Evolutionary conservation across 2,329 filamentous ascomycete species (phyloP), one percentile per base, ranked within the genome.

Genomic region (Ophiocordyceps robertsii): DNA sequence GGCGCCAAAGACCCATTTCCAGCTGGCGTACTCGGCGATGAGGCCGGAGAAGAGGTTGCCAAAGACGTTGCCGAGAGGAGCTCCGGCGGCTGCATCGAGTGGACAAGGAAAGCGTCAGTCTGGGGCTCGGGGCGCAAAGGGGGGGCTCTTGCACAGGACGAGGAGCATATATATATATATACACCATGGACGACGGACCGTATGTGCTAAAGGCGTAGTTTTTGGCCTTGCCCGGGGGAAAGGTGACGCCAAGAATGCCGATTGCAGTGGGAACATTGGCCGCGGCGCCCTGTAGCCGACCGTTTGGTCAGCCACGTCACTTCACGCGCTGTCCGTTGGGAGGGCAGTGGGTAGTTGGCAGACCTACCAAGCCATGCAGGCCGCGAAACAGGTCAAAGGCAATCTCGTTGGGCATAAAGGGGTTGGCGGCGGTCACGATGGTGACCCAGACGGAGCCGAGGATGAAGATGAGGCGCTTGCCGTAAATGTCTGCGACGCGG

Each of bases 231-330:
- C 80, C 77, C 0, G 79, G 78, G 1, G 73, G 72, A 43, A 84
- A 84, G 0, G 77, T 82, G 2, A 74, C 73, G 0, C 79, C 80
- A 3, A 85, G 57, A 33, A 84, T 84, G 0, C 81, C 81, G 52
- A 85, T 75, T 0, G 80, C 81, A 0, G 80, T 83, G 0, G 81
- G 80, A 1, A 84, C 77, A 52, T 82, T 84, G 14, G 79, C 77
- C 2, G 81, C 80, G 24, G 77, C 76, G 2, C 79, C 80, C 61
- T 73, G n/a, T 14, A 43, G 14, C 37, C 32, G 38, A 21, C 39
- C 27, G 44, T 24, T 6, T 4, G 35, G 17, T 17, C 6, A 13
- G 24, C 24, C 24, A 7, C 24, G 24, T 24, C 24, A n/a, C n/a
- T n/a, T n/a, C n/a, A n/a, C n/a, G n/a, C n/a, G n/a, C n/a, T n/a